These are phyloP conservation scores for Glonium stellatum DNA, from an alignment of 495 filamentous ascomycete species.

Conservation along the genomic window DNA sequence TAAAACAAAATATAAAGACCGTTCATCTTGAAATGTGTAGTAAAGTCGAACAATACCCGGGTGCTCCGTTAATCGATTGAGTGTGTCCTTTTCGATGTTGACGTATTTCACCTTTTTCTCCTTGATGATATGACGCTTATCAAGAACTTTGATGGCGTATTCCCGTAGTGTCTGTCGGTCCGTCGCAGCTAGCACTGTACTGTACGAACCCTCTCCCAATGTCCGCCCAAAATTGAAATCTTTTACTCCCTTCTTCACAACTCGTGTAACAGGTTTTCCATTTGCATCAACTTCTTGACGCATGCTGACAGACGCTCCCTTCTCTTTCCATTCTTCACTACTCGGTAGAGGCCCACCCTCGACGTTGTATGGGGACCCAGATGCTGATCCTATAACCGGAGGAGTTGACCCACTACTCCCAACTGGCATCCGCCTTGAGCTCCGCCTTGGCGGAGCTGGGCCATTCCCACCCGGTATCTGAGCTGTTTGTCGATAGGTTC, in stretches of 20 bases:
- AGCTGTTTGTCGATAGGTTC: constrained; percentile 55
- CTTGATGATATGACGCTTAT: constrained; percentile 99
- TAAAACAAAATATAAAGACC: constrained; percentile 92
- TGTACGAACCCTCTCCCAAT: constrained; percentile 95
- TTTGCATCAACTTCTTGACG: constrained; percentile 75
- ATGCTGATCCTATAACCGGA: constrained; percentile 35
- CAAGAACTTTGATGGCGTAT: constrained; percentile 96
- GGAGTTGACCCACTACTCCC: constrained; percentile 36
- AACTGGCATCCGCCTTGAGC: constrained; percentile 54
- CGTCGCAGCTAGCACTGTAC: constrained; percentile 89
- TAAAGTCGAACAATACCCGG: constrained; percentile 95
- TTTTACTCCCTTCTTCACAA: constrained; percentile 92
- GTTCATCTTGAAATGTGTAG: constrained; percentile 97
- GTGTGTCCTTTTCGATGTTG: constrained; percentile 97
- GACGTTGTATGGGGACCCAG: constrained; percentile 48
- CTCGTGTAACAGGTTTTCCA: constrained; percentile 71
- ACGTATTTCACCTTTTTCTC: constrained; percentile 99
- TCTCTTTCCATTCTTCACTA: constrained; percentile 93
- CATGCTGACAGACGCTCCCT: constrained; percentile 73
- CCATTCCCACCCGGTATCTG: constrained; percentile 47
- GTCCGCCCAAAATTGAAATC: constrained; percentile 93
- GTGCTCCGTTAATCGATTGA: constrained; percentile 93
- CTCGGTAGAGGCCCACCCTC: constrained; percentile 61
- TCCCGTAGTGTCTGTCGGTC: constrained; percentile 93
- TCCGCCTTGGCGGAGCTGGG: constrained; percentile 54